Conservation (phyloP, 2,329 filamentous ascomycete genomes). For the Cercospora sp. region DNA sequence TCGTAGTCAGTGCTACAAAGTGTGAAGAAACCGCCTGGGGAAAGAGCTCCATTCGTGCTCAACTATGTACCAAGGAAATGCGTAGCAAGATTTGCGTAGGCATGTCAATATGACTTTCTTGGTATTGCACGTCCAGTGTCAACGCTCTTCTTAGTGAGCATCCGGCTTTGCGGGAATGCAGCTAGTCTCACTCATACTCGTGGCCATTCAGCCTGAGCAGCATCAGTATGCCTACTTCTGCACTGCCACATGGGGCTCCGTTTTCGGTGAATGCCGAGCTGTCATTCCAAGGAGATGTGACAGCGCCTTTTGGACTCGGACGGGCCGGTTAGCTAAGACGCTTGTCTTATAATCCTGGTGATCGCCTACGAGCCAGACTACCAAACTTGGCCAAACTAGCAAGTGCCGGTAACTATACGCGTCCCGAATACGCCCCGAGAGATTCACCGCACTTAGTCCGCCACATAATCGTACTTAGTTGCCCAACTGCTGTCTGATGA, state of each 20-base stretch:
- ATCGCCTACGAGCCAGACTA: neutral
- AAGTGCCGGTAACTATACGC: neutral
- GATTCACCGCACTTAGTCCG: neutral
- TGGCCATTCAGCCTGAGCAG: neutral
- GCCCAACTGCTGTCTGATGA: neutral
- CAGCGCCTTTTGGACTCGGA: neutral
- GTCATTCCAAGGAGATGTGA: neutral
- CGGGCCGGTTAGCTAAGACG: neutral
- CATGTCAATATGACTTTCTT: neutral
- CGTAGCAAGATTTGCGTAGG: slow-evolving; percentile 1
- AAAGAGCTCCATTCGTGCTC: neutral
- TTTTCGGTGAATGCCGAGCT: neutral
- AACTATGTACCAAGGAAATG: neutral
- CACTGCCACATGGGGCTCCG: neutral
- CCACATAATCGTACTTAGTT: neutral
- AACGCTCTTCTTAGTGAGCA: neutral
- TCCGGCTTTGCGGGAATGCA: neutral
- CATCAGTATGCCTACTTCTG: neutral
- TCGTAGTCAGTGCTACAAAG: neutral
- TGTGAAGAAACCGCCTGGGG: neutral
- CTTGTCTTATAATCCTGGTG: neutral
- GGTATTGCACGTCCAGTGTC: neutral
- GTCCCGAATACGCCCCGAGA: neutral
- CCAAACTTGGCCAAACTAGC: neutral
- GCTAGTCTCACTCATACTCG: neutral